A percentile compares a stretch with the other conserved stretches of the same genome.
These are phyloP conservation scores for Umbelopsis sp. DNA, from an alignment of 192 early-diverging fungal species.

Conservation along the genomic window DNA sequence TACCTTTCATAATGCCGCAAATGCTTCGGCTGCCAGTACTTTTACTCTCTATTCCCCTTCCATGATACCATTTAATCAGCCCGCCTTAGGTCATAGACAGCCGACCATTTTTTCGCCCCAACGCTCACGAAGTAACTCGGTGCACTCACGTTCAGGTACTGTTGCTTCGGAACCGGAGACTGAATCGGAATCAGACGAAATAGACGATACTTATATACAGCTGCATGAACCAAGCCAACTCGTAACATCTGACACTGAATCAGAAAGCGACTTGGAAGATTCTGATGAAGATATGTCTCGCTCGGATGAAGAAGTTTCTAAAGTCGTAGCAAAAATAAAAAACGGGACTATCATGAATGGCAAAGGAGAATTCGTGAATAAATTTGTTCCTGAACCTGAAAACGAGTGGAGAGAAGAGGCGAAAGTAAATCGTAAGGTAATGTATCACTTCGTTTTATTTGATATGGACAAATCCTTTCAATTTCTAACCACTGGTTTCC, in stretches of 20 bases:
- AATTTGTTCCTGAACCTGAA: conserved; percentile 11
- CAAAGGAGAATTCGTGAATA: conserved; percentile 32
- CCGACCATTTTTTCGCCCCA: conserved; percentile 1
- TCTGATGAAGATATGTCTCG: background rate
- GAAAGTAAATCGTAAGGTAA: conserved; percentile 12
- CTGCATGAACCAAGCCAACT: background rate
- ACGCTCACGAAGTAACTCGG: conserved; percentile 11
- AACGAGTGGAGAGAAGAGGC: conserved; percentile 15
- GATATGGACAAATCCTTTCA: background rate
- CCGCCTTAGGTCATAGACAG: background rate
- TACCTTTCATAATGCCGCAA: conserved; percentile 28
- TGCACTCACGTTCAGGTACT: conserved; percentile 12
- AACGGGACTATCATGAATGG: conserved; percentile 44
- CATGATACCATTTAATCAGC: conserved; percentile 3
- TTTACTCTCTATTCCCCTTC: conserved; percentile 1
- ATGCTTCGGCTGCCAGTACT: background rate
- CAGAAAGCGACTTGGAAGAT: background rate
- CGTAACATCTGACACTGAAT: background rate
- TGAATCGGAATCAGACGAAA: conserved; percentile 21
- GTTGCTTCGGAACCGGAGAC: conserved; percentile 21
- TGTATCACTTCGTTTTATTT: background rate
- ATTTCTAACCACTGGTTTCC: background rate
- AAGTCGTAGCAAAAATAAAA: conserved; percentile 36
- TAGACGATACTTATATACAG: conserved; percentile 30
- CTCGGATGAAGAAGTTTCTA: background rate